Evolutionary conservation across 345 rosid species (phyloP).

Genomic region (Microcos paniculata): DNA sequence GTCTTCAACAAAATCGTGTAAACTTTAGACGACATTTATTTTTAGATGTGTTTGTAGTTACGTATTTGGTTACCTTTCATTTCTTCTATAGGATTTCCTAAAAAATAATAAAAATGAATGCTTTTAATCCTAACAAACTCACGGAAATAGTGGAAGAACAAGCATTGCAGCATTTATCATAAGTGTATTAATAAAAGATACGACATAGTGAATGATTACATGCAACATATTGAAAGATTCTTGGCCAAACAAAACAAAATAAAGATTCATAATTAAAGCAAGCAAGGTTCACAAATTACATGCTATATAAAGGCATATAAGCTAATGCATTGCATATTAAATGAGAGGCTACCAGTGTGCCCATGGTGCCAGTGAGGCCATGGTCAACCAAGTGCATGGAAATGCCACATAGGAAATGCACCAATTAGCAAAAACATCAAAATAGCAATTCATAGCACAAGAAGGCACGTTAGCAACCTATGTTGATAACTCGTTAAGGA

Average conservation of each 20-base stretch:
- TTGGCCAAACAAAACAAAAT: no score
- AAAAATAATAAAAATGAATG: neutral
- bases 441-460: neutral
- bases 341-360: neutral
- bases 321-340: neutral
- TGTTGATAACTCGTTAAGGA: neutral
- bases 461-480: neutral
- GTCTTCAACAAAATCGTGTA: neutral
- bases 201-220: neutral
- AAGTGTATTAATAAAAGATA: neutral
- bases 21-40: neutral
- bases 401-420: neutral
- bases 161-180: neutral
- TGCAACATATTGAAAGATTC: neutral
- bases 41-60: neutral
- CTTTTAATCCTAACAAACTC: neutral
- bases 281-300: neutral
- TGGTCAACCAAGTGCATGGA: neutral
- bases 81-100: neutral
- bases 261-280: neutral
- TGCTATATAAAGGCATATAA: neutral
- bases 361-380: neutral
- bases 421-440: neutral
- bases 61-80: neutral
- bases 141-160: neutral